phyloP scores from a whole-genome alignment of 2,329 filamentous ascomycete genomes.

The Neurospora sp. region DNA sequence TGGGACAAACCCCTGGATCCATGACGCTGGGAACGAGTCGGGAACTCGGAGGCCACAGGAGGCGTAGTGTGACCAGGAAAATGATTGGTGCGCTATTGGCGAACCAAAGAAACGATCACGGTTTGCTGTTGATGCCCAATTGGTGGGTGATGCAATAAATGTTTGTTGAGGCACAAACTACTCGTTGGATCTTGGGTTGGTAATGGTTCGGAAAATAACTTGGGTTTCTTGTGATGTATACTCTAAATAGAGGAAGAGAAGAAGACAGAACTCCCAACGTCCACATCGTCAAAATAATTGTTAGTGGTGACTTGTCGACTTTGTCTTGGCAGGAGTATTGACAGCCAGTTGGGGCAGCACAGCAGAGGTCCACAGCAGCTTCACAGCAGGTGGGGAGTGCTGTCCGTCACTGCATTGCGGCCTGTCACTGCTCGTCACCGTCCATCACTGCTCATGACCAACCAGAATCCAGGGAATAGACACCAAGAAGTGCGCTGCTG shows the following conservation, averaged over 20 bases:
- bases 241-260: neutral
- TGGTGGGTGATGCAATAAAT: neutral
- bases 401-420: neutral
- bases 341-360: neutral
- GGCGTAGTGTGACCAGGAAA: neutral
- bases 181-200: neutral
- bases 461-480: neutral
- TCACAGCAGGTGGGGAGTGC: neutral
- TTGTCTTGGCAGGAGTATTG: neutral
- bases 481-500: neutral
- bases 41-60: neutral
- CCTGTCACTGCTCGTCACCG: neutral
- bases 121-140: neutral
- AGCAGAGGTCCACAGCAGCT: neutral
- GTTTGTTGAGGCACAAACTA: neutral
- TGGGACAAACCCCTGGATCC: slow-evolving; percentile 2
- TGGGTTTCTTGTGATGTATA: neutral
- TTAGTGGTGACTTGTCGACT: neutral
- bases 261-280: neutral
- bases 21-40: slow-evolving; percentile 12
- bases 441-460: neutral
- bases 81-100: neutral
- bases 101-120: neutral
- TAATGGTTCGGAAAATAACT: neutral
- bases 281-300: neutral